Evolutionary conservation across 202 grass and related monocot species (phyloP), one percentile per base, ranked within the genome.

Genomic region (Dendrocalamus latiflorus): DNA sequence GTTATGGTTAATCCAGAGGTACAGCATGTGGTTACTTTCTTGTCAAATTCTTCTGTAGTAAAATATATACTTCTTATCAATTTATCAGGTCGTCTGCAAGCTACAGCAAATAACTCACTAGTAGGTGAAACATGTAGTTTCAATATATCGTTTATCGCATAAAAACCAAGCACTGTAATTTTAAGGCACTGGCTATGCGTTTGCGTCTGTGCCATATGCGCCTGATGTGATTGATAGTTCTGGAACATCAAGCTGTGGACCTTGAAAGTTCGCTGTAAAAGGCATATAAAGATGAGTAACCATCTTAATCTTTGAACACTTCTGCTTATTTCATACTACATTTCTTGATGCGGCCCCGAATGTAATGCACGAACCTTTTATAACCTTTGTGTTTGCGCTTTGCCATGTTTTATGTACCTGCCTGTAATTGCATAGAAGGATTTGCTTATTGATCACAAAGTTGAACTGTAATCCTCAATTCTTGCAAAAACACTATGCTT

Each of bases 241-340:
- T 37, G 14, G 4, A 28, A 15, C 73, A n/a, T 25, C 51, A 54
- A 20, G 17, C 18, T 3, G 18, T 54, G 51, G 18, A 54, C 51
- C 51, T 54, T 54, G 51, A 54, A 54, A 54, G 51, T 63, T 67
- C 60, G n/a, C 38, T 80, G 54, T 44, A 65, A 26, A 75, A 80
- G 69, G 69, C 76, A 67, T 68, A 75, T 70, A 15, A 70, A 86
- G 60, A 86, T 68, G 59, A 80, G 77, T 20, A 33, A 62, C 24
- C 22, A 30, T 54, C 45, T 33, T 48, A 42, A 18, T 28, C 22
- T 15, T 44, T 70, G 12, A 44, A 44, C 12, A 14, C 21, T 26
- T 4, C 11, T 69, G 21, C 7, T 20, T 28, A 26, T 45, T 41
- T 26, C 41, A 8, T 13, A 16, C 42, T 70, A 22, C 22, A 70